Base-by-base conservation (phyloP, 192 early-diverging fungal genomes). In the Backusella tarrabulga region DNA sequence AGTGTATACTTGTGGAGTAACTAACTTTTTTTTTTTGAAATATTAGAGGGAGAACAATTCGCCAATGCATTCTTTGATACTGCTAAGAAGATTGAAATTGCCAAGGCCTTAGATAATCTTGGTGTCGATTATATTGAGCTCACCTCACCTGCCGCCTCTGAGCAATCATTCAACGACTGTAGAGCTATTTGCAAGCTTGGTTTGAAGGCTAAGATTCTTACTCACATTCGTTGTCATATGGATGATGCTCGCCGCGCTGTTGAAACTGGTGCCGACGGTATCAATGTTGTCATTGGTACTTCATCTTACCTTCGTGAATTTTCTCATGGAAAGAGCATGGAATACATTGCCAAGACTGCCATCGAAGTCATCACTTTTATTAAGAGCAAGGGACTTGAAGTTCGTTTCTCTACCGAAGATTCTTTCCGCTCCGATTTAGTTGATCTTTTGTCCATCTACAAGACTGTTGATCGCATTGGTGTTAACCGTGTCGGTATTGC, bases 281-380 rank as follows among this genome's bases (percentile, higher is more conserved):
- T 99, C 36, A 95, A 98, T 77, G 95, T 99, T 41, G 98, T 99
- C 52, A 99, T 99, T 81, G 98, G 98, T 63, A 99, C 98, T 9
- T 95, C 94, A 72, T 96, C 95, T 32, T 96, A 93, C 80, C 88
- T 99, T 73, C 91, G 98, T 68, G 96, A 99, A 84, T 98, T 98
- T 88, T 97, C 96, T 72, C 98, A 99, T 79, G 98, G 98, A 76
- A 99, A 99, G 87, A 96, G 98, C 83, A 99, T 99, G 95, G 92
- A 95, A 63, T 96, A 95, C 86, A 99, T 99, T 74, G 95, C 94
- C 86, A 92, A 95, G 82, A 91, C 94, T 80, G 98, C 98, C 14
- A 97, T 91, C 29, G 96, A 99, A 83, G 98, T 99, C 44, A 96
- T 99, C 83, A 91, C 90, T 77, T 99, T 93, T 83, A 95, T 99